Base-by-base conservation (phyloP, 805 yeast species). In the Lachancea cidri region DNA sequence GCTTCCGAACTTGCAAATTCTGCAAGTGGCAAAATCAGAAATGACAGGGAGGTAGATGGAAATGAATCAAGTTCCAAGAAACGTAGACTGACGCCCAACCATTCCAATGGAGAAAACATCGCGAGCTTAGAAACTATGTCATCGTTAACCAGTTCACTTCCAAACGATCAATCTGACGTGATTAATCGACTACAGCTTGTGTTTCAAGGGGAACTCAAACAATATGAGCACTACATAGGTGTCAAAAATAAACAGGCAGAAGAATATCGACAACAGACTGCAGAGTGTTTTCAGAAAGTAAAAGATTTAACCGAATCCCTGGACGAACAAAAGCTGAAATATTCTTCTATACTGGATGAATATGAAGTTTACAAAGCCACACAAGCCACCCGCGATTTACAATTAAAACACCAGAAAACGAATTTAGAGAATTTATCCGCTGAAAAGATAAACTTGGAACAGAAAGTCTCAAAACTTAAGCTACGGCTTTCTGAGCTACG, bases 401-500 rank as follows among this genome's bases (percentile, higher is more conserved):
- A 52, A 33, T 27, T 46, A 24, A 31, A 40, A n/a, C 27, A 19
- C 14, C 36, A 38, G 5, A 20, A 36, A 4, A 38, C 36, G 15
- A 42, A 45, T 13, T 15, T 45, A 3, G 45, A 36, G 3, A 29
- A 25, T 8, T 17, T 41, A 3, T 29, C 30, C 11, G 18, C 17
- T 8, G 58, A 52, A 33, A 45, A 43, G 8, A 44, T 46, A 6
- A 46, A 18, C 16, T 22, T 47, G 2, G 45, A 35, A 20, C 46
- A 42, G 9, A 47, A 36, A 29, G 45, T 49, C 4, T 41, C 46
- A 2, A 46, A 38, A 17, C 36, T 54, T n/a, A 55, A 48, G 24
- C 39, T 29, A 14, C 50, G 46, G 34, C 32, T 53, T 6, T 43
- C 44, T 17, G 59, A 55, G 37, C 22, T 43, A 5, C 46, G 45